Percentiles rank a stretch among this genome's conserved stretches.
Evolutionary conservation across 108 stramenopile species (phyloP).

Genomic region (Poteriospumella lacustris): DNA sequence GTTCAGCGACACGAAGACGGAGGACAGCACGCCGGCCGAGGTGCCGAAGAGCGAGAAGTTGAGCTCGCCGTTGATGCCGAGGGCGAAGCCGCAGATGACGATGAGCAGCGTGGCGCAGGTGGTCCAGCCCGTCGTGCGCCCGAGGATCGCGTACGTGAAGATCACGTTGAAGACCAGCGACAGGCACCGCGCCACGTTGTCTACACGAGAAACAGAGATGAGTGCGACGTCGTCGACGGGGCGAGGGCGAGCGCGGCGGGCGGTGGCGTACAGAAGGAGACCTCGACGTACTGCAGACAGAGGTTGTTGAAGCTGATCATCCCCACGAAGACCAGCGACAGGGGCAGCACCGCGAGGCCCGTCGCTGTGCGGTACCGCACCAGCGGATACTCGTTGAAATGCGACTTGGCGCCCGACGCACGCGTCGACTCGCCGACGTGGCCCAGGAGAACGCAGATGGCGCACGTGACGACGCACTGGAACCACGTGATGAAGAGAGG

Average conservation of each 20-base stretch:
- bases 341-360: slow-evolving; percentile 64
- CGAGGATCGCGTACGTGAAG: slow-evolving; percentile 68
- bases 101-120: slow-evolving; percentile 67
- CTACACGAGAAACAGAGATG: no score
- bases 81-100: slow-evolving; percentile 78
- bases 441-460: slow-evolving; percentile 75
- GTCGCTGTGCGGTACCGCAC: slow-evolving; percentile 59
- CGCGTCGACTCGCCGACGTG: slow-evolving; percentile 51
- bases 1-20: slow-evolving; percentile 86
- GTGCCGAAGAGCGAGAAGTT: slow-evolving; percentile 77
- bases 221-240: no score
- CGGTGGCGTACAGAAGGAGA: slow-evolving; percentile 69
- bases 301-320: slow-evolving; percentile 95
- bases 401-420: slow-evolving; percentile 29
- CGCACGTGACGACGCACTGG: slow-evolving; percentile 71
- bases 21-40: slow-evolving; percentile 69
- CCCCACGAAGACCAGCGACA: slow-evolving; percentile 78
- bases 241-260: no score
- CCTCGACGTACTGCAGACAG: slow-evolving; percentile 84
- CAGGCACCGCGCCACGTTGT: slow-evolving; percentile 85
- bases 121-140: slow-evolving; percentile 60
- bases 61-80: slow-evolving; percentile 74
- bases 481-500: slow-evolving; percentile 94
- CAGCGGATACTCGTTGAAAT: slow-evolving; percentile 77
- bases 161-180: slow-evolving; percentile 91